Evolutionary conservation across 768 basidiomycete species (phyloP).

Genomic region (Xerocomellus amylosporus): DNA sequence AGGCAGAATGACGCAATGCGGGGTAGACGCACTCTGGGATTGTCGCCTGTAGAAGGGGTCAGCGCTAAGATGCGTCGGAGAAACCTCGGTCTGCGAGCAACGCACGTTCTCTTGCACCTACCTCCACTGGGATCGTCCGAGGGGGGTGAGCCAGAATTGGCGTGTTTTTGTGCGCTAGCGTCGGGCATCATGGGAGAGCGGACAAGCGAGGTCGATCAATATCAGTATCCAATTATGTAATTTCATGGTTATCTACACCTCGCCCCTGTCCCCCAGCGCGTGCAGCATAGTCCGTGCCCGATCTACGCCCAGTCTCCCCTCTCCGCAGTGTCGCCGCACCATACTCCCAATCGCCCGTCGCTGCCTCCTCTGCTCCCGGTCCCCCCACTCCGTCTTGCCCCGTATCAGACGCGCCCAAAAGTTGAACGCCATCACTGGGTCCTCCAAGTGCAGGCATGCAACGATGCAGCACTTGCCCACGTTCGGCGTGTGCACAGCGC

Average conservation of each 20-base stretch:
- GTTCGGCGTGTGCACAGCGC: conserved; percentile 41
- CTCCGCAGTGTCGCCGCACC: conserved; percentile 30
- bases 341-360: conserved; percentile 41
- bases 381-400: conserved; percentile 45
- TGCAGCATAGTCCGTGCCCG: conserved; percentile 21
- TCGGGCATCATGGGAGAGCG: conserved; percentile 49
- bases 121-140: conserved; percentile 22
- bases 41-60: conserved; percentile 58
- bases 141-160: conserved; percentile 54
- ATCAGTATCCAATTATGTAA: too few relatives aligned
- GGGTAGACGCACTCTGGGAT: conserved; percentile 64
- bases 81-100: conserved; percentile 42
- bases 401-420: conserved; percentile 57
- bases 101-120: conserved; percentile 80
- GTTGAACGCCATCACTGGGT: conserved; percentile 51
- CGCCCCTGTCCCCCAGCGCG: conserved; percentile 13
- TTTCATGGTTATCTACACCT: too few relatives aligned
- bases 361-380: conserved; percentile 42
- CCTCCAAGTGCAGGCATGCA: conserved; percentile 46
- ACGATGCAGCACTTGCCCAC: conserved; percentile 52
- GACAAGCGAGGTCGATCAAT: too few relatives aligned
- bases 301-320: conserved; percentile 25
- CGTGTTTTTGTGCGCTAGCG: conserved; percentile 66
- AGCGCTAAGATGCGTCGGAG: conserved; percentile 42
- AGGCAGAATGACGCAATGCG: conserved; percentile 24